Evolutionary conservation across 768 basidiomycete species (phyloP).

Genomic region (Boletus reticuloceps): DNA sequence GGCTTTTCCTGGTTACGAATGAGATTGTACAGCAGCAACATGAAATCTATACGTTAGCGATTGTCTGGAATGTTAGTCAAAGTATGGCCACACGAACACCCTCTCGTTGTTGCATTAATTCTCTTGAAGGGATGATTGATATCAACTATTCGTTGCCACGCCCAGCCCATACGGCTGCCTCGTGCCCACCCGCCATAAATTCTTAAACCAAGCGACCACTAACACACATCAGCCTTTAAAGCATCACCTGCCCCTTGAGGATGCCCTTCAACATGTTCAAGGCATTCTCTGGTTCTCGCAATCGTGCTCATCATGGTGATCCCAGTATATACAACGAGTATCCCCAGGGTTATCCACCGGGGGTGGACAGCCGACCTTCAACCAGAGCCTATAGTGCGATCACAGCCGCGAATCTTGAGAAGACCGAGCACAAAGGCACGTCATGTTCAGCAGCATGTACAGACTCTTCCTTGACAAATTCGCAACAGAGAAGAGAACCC

Average conservation of each 20-base stretch:
- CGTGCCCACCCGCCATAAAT: constrained; percentile 31
- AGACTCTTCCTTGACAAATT: constrained; percentile 11
- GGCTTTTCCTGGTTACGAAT: not conserved
- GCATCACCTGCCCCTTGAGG: constrained; percentile 21
- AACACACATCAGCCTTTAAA: constrained; percentile 16
- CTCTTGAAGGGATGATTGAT: too few relatives aligned
- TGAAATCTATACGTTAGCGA: not conserved
- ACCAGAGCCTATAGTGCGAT: constrained; percentile 17
- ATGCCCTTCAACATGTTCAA: constrained; percentile 40
- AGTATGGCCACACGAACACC: not conserved
- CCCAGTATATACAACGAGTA: constrained; percentile 22
- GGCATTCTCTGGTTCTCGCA: constrained; percentile 34
- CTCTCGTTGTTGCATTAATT: constrained; percentile 1
- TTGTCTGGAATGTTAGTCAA: not conserved
- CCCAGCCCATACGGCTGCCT: constrained; percentile 36
- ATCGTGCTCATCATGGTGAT: constrained; percentile 27
- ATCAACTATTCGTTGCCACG: constrained; percentile 15
- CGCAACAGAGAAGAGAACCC: constrained; percentile 30
- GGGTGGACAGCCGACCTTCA: constrained; percentile 18
- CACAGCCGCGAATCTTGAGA: constrained; percentile 25
- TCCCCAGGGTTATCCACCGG: constrained; percentile 30
- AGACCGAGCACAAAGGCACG: constrained; percentile 28
- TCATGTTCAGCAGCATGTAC: not conserved
- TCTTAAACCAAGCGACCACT: constrained; percentile 10
- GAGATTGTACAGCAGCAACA: not conserved